These are phyloP conservation scores for Thymus mandschuricus DNA, from an alignment of 257 asterid species.

Conservation along the genomic window DNA sequence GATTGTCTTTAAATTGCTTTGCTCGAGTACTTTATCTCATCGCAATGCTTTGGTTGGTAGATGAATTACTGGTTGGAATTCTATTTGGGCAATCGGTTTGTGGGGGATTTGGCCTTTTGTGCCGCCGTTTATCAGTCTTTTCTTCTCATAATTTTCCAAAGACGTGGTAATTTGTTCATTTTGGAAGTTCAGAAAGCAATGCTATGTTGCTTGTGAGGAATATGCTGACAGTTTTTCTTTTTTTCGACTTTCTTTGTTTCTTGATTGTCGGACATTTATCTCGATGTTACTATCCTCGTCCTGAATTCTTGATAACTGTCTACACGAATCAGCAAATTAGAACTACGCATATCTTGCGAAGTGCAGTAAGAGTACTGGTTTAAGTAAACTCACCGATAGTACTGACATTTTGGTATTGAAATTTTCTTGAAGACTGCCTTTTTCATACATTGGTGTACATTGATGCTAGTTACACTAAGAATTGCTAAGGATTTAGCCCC, in stretches of 20 bases:
- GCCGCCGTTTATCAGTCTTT: no score
- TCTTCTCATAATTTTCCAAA: not conserved
- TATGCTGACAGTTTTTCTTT: not conserved
- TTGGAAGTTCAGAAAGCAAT: not conserved
- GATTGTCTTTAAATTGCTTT: slow-evolving; percentile 3
- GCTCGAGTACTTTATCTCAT: slow-evolving; percentile 30
- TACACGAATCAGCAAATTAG: not conserved
- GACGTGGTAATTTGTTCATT: not conserved
- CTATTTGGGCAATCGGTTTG: not conserved
- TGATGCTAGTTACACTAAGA: not conserved
- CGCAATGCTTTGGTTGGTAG: slow-evolving; percentile 15
- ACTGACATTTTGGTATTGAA: not conserved
- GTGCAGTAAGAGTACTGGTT: not conserved
- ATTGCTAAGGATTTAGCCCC: slow-evolving; percentile 12
- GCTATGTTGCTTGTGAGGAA: not conserved
- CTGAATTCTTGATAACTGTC: not conserved
- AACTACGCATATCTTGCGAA: no score
- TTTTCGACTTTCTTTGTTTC: not conserved
- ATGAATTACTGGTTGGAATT: not conserved
- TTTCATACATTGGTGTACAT: not conserved
- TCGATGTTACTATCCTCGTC: not conserved
- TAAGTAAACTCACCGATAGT: not conserved
- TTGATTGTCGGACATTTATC: not conserved
- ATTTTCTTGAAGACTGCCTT: not conserved
- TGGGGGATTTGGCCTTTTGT: not conserved